phyloP scores from a whole-genome alignment of 73 alveolate species.

The Paramecium pentaurelia region DNA sequence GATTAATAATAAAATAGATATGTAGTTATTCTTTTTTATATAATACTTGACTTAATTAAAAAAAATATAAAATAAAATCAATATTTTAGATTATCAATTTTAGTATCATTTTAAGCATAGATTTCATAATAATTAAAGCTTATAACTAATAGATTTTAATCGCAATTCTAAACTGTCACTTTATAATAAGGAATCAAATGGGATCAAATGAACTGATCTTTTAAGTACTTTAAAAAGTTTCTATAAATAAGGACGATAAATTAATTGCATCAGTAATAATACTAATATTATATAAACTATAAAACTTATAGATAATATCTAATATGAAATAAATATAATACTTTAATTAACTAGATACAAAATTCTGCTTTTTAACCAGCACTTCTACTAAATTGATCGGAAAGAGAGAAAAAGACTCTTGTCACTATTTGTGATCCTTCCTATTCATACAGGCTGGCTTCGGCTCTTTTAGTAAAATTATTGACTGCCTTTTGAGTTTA shows the following conservation, averaged over 20 bases:
- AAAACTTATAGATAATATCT: background rate
- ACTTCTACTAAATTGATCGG: background rate
- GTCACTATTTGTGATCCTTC: background rate
- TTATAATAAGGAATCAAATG: background rate
- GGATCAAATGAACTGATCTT: background rate
- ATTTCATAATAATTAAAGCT: background rate
- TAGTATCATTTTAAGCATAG: background rate
- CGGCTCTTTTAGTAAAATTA: background rate
- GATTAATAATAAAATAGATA: background rate
- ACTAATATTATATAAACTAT: background rate
- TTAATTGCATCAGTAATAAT: background rate
- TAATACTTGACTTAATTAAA: background rate
- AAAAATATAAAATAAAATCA: background rate
- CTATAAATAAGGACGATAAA: background rate
- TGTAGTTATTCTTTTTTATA: background rate
- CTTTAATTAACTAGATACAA: background rate
- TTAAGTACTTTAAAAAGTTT: background rate
- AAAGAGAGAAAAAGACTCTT: background rate
- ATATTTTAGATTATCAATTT: background rate
- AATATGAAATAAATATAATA: background rate
- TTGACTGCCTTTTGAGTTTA: background rate
- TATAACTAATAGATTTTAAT: background rate
- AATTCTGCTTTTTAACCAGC: background rate
- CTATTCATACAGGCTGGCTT: background rate
- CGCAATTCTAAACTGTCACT: background rate